A percentile compares a stretch with the other conserved stretches of the same genome.
These are phyloP conservation scores for Vaccinium myrtillus DNA, from an alignment of 148 eudicot species.

Conservation along the genomic window DNA sequence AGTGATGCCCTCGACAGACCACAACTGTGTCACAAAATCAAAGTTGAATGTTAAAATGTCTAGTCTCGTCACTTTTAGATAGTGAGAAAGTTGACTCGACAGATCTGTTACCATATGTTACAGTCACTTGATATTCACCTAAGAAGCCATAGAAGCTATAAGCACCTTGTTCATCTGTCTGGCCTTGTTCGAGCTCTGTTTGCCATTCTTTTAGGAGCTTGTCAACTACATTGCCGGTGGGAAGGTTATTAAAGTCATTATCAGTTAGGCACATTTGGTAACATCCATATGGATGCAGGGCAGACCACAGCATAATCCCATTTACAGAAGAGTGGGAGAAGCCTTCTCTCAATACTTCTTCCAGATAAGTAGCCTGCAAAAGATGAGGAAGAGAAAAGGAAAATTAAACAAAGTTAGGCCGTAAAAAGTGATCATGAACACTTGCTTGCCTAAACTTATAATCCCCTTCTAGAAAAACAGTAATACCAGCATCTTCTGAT, in stretches of 20 bases:
- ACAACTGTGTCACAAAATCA: conserved; percentile 20
- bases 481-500: background rate
- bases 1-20: background rate
- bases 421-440: background rate
- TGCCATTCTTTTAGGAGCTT: conserved; percentile 69
- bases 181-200: conserved; percentile 43
- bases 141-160: conserved; percentile 65
- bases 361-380: conserved; percentile 61
- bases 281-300: conserved; percentile 59
- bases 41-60: conserved; percentile 58
- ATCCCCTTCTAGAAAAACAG: background rate
- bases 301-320: conserved; percentile 85
- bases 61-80: conserved; percentile 60
- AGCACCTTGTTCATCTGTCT: conserved; percentile 59
- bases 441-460: background rate
- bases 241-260: conserved; percentile 52
- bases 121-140: conserved; percentile 61
- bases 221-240: conserved; percentile 76
- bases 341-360: conserved; percentile 72
- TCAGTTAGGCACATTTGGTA: conserved; percentile 94
- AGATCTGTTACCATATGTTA: conserved; percentile 38
- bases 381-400: background rate
- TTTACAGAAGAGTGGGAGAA: conserved; percentile 65
- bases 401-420: background rate
- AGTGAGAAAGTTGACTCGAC: conserved; percentile 51